These are phyloP conservation scores for Diaporthe helianthi DNA, from an alignment of 2,329 filamentous ascomycete genomes.

Conservation along the genomic window DNA sequence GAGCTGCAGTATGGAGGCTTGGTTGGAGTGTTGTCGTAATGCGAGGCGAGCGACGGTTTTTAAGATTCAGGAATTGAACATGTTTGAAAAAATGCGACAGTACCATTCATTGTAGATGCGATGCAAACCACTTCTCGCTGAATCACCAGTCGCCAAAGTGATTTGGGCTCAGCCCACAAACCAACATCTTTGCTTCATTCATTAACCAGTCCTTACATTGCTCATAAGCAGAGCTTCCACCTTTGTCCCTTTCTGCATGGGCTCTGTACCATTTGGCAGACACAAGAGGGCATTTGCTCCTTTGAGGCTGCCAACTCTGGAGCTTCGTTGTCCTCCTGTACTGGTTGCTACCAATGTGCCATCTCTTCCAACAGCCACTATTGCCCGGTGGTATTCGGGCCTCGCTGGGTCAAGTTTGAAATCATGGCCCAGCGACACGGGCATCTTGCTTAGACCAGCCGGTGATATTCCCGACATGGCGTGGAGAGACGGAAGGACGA, in stretches of 20 bases:
- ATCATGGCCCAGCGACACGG: constrained; percentile 74
- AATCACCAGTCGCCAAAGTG: background rate
- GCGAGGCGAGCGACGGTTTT: background rate
- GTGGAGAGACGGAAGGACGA: constrained; percentile 88
- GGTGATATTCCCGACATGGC: constrained; percentile 73
- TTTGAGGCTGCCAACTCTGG: constrained; percentile 84
- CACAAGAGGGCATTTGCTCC: constrained; percentile 88
- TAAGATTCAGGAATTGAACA: background rate
- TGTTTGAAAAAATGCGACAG: background rate
- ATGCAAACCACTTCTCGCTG: background rate
- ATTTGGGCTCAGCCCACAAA: background rate
- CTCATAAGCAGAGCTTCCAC: constrained; percentile 85
- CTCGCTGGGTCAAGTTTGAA: constrained; percentile 77
- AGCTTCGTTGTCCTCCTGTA: constrained; percentile 91
- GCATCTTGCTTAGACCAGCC: constrained; percentile 73
- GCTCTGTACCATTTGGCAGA: constrained; percentile 70
- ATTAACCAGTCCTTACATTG: constrained; percentile 43
- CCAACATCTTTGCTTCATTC: constrained; percentile 27
- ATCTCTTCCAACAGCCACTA: constrained; percentile 70
- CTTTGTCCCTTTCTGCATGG: constrained; percentile 71
- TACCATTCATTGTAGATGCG: background rate
- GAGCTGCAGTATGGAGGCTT: background rate
- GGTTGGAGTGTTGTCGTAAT: background rate
- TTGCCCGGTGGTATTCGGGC: constrained; percentile 88
- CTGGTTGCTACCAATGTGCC: constrained; percentile 77